Base-by-base conservation (phyloP, 345 rosid species). In the Pistacia integerrima region DNA sequence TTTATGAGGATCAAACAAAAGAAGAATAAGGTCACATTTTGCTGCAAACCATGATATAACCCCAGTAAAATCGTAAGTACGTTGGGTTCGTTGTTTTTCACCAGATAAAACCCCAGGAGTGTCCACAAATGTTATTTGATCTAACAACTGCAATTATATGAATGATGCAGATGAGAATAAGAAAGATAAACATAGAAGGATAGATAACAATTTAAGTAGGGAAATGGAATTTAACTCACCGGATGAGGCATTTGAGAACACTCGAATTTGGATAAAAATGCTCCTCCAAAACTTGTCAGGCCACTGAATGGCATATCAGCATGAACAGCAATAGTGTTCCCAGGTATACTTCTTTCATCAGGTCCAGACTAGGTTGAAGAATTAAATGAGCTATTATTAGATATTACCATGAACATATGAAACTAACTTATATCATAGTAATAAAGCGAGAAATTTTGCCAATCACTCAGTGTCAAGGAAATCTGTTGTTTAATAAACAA, bases 221-320 rank as follows among this genome's bases (percentile, higher is more conserved):
- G 13, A 38, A 17, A 57, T 75, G 11, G 16, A 54, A 30, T 49
- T 64, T 59, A 18, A 70, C 92, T 91, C 70, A 93, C 97, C 2
- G 95, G 93, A 81, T 96, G 99, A 13, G 97, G 97, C 97, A 93
- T 92, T 78, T 93, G 97, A 63, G 99, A 90, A 64, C 99, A 96
- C 77, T 93, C 91, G 55, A 93, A 93, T 76, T 96, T 92, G 48
- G 93, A 96, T 75, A 87, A 78, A 81, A 96, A 94, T 44, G 99
- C 89, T 72, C 95, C 93, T 74, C 99, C 99, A 83, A 90, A 96
- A 59, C 88, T 90, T 67, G 97, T 88, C 72, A 96, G 78, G 41
- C 97, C 98, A 16, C 83, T 82, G 65, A 91, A 96, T 66, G 98
- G 97, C 89, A 92, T 85, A 70, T 94, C 95, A 55, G 99, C 98